Evolutionary conservation across 2,329 filamentous ascomycete genomes (phyloP), one percentile per base, ranked within the genome.

Genomic region (Mariannaea sp.): DNA sequence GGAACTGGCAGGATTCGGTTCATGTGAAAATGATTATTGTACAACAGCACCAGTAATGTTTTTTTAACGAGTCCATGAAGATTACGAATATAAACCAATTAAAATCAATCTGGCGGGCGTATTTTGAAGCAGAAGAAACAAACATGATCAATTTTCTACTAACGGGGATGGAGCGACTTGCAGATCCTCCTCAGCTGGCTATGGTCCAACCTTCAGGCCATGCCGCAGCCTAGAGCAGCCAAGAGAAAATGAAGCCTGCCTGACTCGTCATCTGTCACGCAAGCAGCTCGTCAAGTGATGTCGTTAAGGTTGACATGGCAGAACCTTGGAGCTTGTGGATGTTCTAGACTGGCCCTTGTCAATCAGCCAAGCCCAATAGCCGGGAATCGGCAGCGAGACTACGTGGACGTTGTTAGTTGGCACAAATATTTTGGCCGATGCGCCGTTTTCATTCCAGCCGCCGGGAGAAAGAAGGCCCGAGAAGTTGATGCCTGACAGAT

Each of bases 1-100:
- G 41, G 44, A 53, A 43, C 33, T 35, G 52, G 53, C 50, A 53
- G 51, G 42, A 51, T n/a, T n/a, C n/a, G n/a, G n/a, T n/a, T n/a
- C n/a, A n/a, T n/a, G n/a, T 49, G 27, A 54, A 53, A 44, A 42
- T 53, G 40, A 32, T 39, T 32, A 17, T 35, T 58, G 54, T 62
- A 64, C 49, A 58, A 62, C 50, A 60, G 38, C 33, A 43, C 46
- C 55, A 32, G 20, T 42, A 49, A 47, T 55, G 64, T n/a, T 48
- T n/a, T 48, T 46, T 49, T 62, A 42, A 65, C 48, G 62, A 65
- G 59, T 52, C 49, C 49, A 65, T 59, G 62, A 64, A 49, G 38
- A 45, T 51, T 41, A 47, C 40, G 41, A 54, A 14, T 35, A 59
- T 44, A 46, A 52, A 45, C 50, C 22, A 38, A 22, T n/a, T 24